phyloP scores from a whole-genome alignment of 2,329 filamentous ascomycete species.

The Colletotrichum lini region DNA sequence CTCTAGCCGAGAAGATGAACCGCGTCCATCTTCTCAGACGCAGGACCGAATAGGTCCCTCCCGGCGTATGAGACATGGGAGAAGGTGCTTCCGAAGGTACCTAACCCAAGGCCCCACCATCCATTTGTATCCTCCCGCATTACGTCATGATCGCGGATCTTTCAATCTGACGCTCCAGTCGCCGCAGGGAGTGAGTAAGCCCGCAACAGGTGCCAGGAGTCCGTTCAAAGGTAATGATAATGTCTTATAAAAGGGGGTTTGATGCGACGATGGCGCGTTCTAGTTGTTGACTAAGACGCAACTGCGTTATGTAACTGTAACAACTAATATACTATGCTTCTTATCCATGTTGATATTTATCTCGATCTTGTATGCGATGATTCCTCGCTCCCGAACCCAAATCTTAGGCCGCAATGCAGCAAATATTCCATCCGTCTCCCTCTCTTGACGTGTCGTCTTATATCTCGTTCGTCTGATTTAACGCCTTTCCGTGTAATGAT shows the following conservation, averaged over 20 bases:
- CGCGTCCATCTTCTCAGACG: neutral
- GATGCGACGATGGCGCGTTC: neutral
- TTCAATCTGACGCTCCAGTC: neutral
- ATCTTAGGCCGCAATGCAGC: neutral
- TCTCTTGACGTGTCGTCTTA: neutral
- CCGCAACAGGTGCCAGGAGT: neutral
- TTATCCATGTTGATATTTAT: neutral
- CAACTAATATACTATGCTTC: neutral
- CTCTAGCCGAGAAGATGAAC: neutral
- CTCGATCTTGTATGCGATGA: too few relatives aligned
- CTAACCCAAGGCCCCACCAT: slow-evolving; percentile 24
- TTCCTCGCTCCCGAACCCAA: neutral
- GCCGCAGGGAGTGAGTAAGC: neutral
- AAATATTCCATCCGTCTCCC: neutral
- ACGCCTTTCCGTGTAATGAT: slow-evolving; percentile 12
- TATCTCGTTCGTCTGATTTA: neutral
- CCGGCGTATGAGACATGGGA: neutral
- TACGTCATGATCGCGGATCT: slow-evolving; percentile 23
- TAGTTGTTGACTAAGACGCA: too few relatives aligned
- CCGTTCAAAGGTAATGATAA: too few relatives aligned
- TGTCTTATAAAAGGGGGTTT: neutral
- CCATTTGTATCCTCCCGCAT: slow-evolving; percentile 16
- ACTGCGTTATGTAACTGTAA: neutral
- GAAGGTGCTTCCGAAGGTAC: neutral
- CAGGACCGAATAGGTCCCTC: neutral